A percentile compares a stretch with the other conserved stretches of the same genome.
Conservation (phyloP, 2,329 filamentous ascomycete genomes). For the Xylaria multiplex region DNA sequence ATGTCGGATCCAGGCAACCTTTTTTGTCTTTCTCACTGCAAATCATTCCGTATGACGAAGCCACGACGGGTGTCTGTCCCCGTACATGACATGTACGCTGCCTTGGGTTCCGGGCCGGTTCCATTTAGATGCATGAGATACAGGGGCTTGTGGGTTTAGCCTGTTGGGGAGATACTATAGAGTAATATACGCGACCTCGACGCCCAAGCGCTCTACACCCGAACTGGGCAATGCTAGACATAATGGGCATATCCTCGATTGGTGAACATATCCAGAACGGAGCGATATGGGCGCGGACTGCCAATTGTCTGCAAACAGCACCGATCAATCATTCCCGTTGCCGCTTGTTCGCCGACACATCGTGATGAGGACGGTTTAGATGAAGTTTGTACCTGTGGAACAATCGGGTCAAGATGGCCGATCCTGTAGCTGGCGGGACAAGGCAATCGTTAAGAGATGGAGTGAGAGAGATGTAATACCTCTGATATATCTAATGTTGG, state of each 20-base stretch:
- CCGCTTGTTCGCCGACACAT: neutral
- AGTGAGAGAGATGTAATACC: neutral
- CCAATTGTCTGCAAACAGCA: neutral
- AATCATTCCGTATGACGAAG: constrained; percentile 8
- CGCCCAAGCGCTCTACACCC: neutral
- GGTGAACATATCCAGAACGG: neutral
- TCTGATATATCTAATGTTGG: neutral
- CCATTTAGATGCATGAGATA: neutral
- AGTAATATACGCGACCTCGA: neutral
- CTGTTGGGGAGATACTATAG: constrained; percentile 18
- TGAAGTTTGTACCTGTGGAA: neutral
- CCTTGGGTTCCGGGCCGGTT: neutral
- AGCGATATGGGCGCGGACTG: constrained; percentile 6
- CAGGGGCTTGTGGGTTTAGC: constrained; percentile 14
- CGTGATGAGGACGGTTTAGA: neutral
- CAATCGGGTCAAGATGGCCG: neutral
- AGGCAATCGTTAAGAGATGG: neutral
- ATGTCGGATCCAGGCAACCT: constrained; percentile 19
- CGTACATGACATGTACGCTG: neutral
- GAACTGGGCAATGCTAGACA: neutral
- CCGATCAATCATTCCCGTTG: neutral
- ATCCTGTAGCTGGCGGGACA: neutral
- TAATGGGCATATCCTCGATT: neutral
- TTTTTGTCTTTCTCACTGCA: neutral
- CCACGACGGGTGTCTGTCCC: constrained; percentile 5